Evolutionary conservation across 768 basidiomycete species (phyloP).

Genomic region (Rickenella mellea): DNA sequence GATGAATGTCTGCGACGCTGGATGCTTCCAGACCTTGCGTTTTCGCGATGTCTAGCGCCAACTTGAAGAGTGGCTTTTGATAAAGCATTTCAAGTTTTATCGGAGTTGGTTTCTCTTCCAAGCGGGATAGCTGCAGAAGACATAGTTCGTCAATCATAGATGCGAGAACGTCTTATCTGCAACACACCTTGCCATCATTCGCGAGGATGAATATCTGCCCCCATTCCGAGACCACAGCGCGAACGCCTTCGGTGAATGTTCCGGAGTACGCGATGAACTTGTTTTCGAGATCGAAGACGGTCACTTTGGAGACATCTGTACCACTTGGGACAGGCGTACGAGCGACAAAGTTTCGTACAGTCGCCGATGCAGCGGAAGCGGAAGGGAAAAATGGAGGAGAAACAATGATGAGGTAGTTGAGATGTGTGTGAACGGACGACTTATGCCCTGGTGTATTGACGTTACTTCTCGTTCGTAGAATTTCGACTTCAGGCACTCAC

Average conservation of each 20-base stretch:
- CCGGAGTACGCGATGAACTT: slow-evolving; percentile 82
- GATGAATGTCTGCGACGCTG: slow-evolving; percentile 80
- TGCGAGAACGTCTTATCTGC: slow-evolving; percentile 1
- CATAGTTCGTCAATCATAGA: not conserved
- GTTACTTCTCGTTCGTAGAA: not conserved
- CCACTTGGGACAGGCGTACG: slow-evolving; percentile 32
- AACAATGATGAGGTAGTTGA: slow-evolving; percentile 84
- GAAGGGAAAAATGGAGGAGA: slow-evolving; percentile 74
- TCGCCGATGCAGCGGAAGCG: slow-evolving; percentile 56
- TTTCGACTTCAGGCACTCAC: slow-evolving; percentile 26
- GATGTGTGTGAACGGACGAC: slow-evolving; percentile 62
- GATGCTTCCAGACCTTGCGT: slow-evolving; percentile 65
- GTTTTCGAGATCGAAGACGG: slow-evolving; percentile 86
- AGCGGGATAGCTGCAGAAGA: slow-evolving; percentile 41
- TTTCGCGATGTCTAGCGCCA: slow-evolving; percentile 78
- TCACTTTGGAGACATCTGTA: slow-evolving; percentile 67
- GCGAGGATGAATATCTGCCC: slow-evolving; percentile 71
- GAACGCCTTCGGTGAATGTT: slow-evolving; percentile 73
- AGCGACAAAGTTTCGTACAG: slow-evolving; percentile 66
- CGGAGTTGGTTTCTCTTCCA: slow-evolving; percentile 72
- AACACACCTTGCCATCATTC: slow-evolving; percentile 64
- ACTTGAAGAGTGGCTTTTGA: slow-evolving; percentile 61
- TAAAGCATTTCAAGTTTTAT: slow-evolving; percentile 85
- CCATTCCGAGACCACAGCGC: slow-evolving; percentile 77
- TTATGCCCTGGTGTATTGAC: slow-evolving; percentile 50